Evolutionary conservation across 1,284 basidiomycete species (phyloP), one percentile per base, ranked within the genome.

Genomic region (Rhodotorula mucilaginosa): DNA sequence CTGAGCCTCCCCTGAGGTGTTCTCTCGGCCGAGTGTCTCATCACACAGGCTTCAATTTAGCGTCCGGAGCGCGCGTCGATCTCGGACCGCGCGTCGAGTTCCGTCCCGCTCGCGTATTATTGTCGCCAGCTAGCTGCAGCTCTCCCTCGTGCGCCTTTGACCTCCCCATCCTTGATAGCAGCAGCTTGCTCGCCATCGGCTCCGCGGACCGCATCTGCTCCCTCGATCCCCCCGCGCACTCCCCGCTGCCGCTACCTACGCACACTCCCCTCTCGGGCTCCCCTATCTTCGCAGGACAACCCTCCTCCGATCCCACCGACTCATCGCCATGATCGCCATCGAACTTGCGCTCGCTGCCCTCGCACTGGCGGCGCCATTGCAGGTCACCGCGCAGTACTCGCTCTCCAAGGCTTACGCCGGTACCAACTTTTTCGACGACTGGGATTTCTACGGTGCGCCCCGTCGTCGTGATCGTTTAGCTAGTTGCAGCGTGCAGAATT

Each of bases 391-490:
- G 2, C 65, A 65, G 5, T 70, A 70, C 65, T 52, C 21, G 7
- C 60, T 73, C n/a, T 31, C 49, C 49, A 62, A 67, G 44, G 31
- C 47, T 5, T 70, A 70, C 54, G 29, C 49, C 3, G 73, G 71
- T 4, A 2, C 29, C 12, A 49, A 48, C 1, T 75, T 73, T 59
- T 73, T 73, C 31, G 54, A 73, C 23, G 69, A 48, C 21, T 73
- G 71, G 71, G 44, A 59, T 2, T 75, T 64, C 64, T 75, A 67
- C 46, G 74, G 74, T 74, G 34, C 44, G 68, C 54, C 21, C 13
- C 23, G 13, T 2, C n/a, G 7, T 26, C 46, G 3, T 10, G 7
- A 56, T n/a, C 23, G 52, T 16, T 7, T 13, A 13, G 34, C n/a
- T 56, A 3, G 7, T 56, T 26, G 8, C 52, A 26, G 49, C 49